Evolutionary conservation across 2,329 filamentous ascomycete genomes (phyloP), one percentile per base, ranked within the genome.

Genomic region (Trichophyton verrucosum): DNA sequence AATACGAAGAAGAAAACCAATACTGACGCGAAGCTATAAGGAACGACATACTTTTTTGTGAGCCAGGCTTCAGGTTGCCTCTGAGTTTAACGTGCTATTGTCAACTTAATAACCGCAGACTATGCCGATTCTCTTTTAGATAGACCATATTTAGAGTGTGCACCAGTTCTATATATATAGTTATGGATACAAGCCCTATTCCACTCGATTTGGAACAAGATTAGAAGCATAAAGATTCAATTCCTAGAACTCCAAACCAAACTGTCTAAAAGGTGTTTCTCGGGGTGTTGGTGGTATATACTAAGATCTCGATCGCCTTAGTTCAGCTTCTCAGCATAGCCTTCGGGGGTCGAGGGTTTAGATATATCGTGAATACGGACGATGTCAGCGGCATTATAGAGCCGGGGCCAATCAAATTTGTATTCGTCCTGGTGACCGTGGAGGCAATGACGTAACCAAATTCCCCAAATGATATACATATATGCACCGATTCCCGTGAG

Each of bases 401-500:
- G 65, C 24, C 80, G 82, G 1, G 85, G 82, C 89, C 89, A 95
- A 58, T 81, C 68, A 61, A 94, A 75, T 66, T 81, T 78, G 69
- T 85, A 94, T 68, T 91, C 83, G 47, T 87, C 82, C 68, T 89
- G 87, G 53, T 80, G 80, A 2, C 84, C 83, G 64, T 91, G 88
- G 57, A 94, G 76, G 67, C 88, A 90, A 64, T 87, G 85, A 46
- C 88, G 82, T 17, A 94, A 79, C 86, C 88, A 92, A 27, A 91
- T 84, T 13, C 88, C 86, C 89, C 89, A 95, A 13, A 84, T 78
- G 66, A 95, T 89, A 70, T 92, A 90, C 69, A 86, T 87, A 72
- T 95, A 95, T 15, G 89, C 89, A 71, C 89, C 89, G 40, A 86
- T 77, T 11, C 89, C 89, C 0, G 89, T 94, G 80, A 92, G 85